Evolutionary conservation across 371 early-diverging fungal species (phyloP).

Genomic region (Mortierella sp.): DNA sequence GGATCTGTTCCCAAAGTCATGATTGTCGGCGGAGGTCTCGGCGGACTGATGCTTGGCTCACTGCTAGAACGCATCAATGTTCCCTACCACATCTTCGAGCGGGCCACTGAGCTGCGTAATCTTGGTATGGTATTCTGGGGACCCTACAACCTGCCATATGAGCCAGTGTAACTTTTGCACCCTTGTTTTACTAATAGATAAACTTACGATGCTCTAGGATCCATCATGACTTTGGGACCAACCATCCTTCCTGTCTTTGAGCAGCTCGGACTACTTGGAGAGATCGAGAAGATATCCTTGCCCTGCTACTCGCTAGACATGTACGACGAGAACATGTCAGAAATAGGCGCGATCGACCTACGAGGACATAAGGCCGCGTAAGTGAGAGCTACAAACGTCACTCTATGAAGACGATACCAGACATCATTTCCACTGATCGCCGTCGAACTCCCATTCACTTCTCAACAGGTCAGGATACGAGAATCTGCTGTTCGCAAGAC

Average conservation of each 20-base stretch:
- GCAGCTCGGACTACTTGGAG: slow-evolving; percentile 16
- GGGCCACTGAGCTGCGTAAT: background rate
- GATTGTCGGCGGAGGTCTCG: slow-evolving; percentile 14
- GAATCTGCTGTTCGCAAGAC: slow-evolving; percentile 12
- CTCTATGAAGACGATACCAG: no score
- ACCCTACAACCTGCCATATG: no score
- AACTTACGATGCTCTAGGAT: background rate
- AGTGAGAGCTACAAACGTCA: no score
- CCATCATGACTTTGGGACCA: slow-evolving; percentile 7
- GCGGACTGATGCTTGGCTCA: slow-evolving; percentile 6
- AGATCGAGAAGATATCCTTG: background rate
- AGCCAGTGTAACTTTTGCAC: no score
- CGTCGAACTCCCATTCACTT: background rate
- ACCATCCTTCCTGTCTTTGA: slow-evolving; percentile 20
- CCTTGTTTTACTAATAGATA: no score
- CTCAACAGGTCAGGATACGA: slow-evolving; percentile 11
- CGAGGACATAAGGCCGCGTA: background rate
- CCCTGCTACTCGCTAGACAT: background rate
- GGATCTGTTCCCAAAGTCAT: background rate
- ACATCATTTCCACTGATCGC: no score
- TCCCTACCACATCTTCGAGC: slow-evolving; percentile 9
- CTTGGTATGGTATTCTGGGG: slow-evolving; percentile 9
- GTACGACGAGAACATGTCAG: background rate
- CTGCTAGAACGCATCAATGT: slow-evolving; percentile 11
- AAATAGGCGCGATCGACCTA: background rate